Evolutionary conservation across 75 land plant genomes (phyloP).

Genomic region (Ceratopteris richardii): DNA sequence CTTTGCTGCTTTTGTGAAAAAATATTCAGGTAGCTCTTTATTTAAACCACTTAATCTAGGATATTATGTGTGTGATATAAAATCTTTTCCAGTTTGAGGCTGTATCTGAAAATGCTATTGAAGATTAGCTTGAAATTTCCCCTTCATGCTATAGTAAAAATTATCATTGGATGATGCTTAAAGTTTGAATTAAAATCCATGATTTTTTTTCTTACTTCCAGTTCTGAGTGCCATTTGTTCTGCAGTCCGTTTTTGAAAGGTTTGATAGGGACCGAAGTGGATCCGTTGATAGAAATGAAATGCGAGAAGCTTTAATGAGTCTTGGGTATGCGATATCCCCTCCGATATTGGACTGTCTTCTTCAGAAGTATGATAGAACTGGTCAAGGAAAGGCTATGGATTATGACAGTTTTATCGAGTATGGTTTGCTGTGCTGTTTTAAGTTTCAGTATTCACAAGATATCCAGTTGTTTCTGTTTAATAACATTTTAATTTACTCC

Average conservation of each 20-base stretch:
- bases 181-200: too few species aligned
- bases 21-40: too few species aligned
- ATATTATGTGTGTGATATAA: neutral
- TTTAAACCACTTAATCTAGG: neutral
- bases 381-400: constrained; percentile 60
- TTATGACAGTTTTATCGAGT: constrained; percentile 92
- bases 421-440: constrained; percentile 7
- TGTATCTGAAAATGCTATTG: too few species aligned
- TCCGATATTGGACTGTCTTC: constrained; percentile 53
- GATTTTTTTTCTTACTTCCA: too few species aligned
- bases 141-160: neutral
- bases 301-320: constrained; percentile 78
- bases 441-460: neutral
- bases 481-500: neutral
- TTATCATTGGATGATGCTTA: too few species aligned
- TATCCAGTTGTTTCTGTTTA: neutral
- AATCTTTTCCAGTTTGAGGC: neutral
- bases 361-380: constrained; percentile 69
- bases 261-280: constrained; percentile 86
- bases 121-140: neutral
- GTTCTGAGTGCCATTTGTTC: too few species aligned
- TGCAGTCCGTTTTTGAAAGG: constrained; percentile 66
- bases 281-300: constrained; percentile 60
- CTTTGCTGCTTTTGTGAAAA: neutral
- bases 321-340: constrained; percentile 74